Base-by-base conservation (phyloP, 2,329 filamentous ascomycete species). In the Trichoderma brevicompactum region DNA sequence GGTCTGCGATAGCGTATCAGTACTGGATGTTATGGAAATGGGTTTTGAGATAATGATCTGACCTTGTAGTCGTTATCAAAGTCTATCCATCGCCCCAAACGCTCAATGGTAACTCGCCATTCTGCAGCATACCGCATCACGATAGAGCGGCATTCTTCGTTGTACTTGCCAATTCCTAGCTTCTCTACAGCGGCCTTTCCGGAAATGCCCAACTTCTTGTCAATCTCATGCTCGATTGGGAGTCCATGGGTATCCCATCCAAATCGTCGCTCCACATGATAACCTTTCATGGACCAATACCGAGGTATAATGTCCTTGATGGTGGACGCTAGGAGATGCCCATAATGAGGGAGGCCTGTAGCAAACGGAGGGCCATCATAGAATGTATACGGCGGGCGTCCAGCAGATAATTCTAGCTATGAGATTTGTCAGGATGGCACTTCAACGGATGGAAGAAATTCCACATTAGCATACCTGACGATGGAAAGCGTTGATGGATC, bases 1-100 rank as follows among this genome's bases (percentile, higher is more conserved):
- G 41, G 92, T 97, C 89, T 90, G 36, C 32, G 50, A 52, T 9
- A 60, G 62, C 59, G 15, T 19, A 34, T 19, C 53, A 63, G 49
- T 46, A 46, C 36, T 38, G 36, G 36, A 7, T 5, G 23, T 9
- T 8, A 13, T 46, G 15, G 32, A 34, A 34, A 3, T 10, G 7
- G 3, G 7, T 3, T 36, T 23, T 17, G 3, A 36, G 9, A 40
- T 36, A 9, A 44, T 60, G 4, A 5, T 6, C 75, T 69, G 73
- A 88, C 88, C 87, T 97, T 97, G 83, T 96, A 97, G 77, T 97
- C 92, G 72, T 96, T 95, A 78, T 98, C 94, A 72, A 98, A 97
- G 79, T 97, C 94, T 72, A 97, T 95, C 94, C 94, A 98, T 65
- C 94, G 89, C 65, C 94, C 94, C 46, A 98, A 80, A 68, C 94